These are phyloP conservation scores for Nemania sp. DNA, from an alignment of 2,329 filamentous ascomycete genomes.

Conservation along the genomic window DNA sequence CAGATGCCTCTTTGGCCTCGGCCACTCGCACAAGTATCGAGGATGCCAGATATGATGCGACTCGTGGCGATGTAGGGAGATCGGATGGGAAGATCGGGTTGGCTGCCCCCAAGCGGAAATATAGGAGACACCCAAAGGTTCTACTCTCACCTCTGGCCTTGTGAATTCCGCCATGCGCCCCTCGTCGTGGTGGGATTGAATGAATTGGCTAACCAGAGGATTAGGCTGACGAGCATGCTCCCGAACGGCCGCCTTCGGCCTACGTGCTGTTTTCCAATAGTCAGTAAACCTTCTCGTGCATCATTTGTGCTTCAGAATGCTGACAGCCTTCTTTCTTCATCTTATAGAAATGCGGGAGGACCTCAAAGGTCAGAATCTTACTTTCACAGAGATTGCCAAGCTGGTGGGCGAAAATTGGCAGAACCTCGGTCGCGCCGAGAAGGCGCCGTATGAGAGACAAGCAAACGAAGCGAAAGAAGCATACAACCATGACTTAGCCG, in stretches of 20 bases:
- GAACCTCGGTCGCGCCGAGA: conserved; percentile 66
- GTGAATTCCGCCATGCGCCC: no score
- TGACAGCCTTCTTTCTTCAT: background rate
- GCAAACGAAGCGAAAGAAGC: conserved; percentile 75
- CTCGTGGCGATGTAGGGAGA: conserved; percentile 51
- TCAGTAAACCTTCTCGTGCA: conserved; percentile 48
- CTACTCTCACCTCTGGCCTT: conserved; percentile 11
- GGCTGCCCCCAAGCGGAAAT: conserved; percentile 68
- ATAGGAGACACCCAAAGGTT: conserved; percentile 77
- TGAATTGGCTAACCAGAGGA: conserved; percentile 3
- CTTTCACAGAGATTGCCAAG: conserved; percentile 84
- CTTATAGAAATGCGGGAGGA: conserved; percentile 73
- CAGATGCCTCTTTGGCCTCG: conserved; percentile 56
- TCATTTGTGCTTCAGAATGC: background rate
- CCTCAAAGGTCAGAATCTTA: conserved; percentile 74
- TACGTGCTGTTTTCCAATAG: conserved; percentile 88
- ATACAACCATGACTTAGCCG: conserved; percentile 71
- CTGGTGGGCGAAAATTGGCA: conserved; percentile 84
- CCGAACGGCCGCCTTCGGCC: conserved; percentile 78
- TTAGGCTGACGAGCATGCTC: conserved; percentile 77
- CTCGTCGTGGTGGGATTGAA: background rate
- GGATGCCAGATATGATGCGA: conserved; percentile 58
- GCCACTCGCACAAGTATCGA: conserved; percentile 57
- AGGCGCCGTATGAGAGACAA: conserved; percentile 73
- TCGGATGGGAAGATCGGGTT: conserved; percentile 50